Base-by-base conservation (phyloP, 768 basidiomycete genomes). In the Termitomyces sp. region DNA sequence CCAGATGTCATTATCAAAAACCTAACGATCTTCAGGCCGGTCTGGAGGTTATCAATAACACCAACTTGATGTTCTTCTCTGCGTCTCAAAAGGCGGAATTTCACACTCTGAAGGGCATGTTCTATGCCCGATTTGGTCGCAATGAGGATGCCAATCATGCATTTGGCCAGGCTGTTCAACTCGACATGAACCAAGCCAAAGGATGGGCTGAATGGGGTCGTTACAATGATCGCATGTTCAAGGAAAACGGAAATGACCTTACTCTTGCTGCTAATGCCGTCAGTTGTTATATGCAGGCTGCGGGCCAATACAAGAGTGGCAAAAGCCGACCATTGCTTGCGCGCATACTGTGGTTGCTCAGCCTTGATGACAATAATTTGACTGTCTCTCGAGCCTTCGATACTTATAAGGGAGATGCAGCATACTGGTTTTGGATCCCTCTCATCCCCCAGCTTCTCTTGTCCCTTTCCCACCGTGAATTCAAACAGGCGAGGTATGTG, bases 151-250 rank as follows among this genome's bases (percentile, higher is more conserved):
- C 97, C 25, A 94, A 91, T 61, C 74, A 81, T 46, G 91, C 95
- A 17, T 98, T 98, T 68, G 91, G 91, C 8, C 91, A 92, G 72
- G 97, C 97, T 32, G 92, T 98, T 34, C 94, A 98, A 70, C 82
- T 98, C 70, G 97, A 99, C 68, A 89, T 97, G 83, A 78, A 77
- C 47, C 88, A 98, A 69, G 86, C 96, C 0, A 98, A 98, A 71
- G 93, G 93, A 5, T 99, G 97, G 97, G 94, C 94, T 1, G 94
- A 98, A 67, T 99, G 95, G 96, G 97, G 95, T 45, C 83, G 87
- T 61, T 98, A 82, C 70, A 95, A 90, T 61, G 97, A 99, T 70
- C 83, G 84, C 40, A 83, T 94, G 78, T 98, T 96, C 80, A 91
- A 93, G 64, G 94, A 96, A 46, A 75, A 80, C 35, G 88, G 91